phyloP scores from a whole-genome alignment of 345 rosid genomes.

The Populus euphratica region DNA sequence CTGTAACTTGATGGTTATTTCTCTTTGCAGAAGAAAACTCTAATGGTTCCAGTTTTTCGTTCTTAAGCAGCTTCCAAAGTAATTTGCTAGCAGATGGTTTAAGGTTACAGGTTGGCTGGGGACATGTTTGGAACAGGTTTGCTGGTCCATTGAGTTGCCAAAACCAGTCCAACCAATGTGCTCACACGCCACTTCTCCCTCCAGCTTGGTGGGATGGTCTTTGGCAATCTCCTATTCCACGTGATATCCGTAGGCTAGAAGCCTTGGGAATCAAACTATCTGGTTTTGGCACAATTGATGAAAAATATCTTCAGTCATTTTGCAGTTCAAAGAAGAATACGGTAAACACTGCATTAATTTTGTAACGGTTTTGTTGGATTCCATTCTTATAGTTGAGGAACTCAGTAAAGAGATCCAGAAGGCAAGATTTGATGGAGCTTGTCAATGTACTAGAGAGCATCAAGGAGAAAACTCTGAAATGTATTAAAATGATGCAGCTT shows the following conservation, averaged over 20 bases:
- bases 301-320: conserved; percentile 48
- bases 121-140: conserved; percentile 93
- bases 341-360: conserved; percentile 43
- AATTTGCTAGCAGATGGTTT: conserved; percentile 65
- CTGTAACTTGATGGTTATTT: not conserved
- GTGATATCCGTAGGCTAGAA: conserved; percentile 61
- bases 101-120: conserved; percentile 84
- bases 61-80: conserved; percentile 85
- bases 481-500: too few species aligned
- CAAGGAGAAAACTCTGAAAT: too few species aligned
- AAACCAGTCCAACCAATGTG: conserved; percentile 74
- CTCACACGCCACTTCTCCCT: conserved; percentile 81
- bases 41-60: conserved; percentile 48
- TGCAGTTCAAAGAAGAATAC: conserved; percentile 58
- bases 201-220: conserved; percentile 98
- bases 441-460: too few species aligned
- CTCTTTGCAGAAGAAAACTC: conserved; percentile 56
- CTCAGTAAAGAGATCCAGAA: not conserved
- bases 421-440: too few species aligned
- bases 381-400: not conserved
- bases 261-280: conserved; percentile 71
- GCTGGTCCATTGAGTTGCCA: conserved; percentile 89
- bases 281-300: conserved; percentile 69
- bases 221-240: conserved; percentile 87
- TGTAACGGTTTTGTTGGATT: conserved; percentile 18